These are phyloP conservation scores for Mesembryanthemum crystallinum DNA, from an alignment of 148 eudicot species.

Conservation along the genomic window DNA sequence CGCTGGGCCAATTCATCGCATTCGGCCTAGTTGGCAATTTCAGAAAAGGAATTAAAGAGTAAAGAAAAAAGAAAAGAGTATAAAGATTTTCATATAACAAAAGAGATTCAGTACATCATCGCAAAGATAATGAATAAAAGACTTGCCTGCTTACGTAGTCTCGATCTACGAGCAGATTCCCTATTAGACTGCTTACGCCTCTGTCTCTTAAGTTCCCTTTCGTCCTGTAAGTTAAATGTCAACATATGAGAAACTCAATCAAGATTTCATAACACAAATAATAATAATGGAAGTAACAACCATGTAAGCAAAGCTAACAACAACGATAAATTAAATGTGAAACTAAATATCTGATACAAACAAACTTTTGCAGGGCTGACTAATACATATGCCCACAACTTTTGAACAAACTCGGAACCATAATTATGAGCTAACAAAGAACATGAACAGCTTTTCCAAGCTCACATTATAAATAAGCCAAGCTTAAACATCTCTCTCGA, in stretches of 20 bases:
- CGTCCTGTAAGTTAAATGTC: constrained; percentile 59
- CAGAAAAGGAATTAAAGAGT: constrained; percentile 1
- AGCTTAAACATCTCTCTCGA: too few relatives aligned
- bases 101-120: neutral
- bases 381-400: too few relatives aligned
- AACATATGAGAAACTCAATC: neutral
- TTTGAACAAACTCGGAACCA: too few relatives aligned
- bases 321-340: neutral
- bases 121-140: constrained; percentile 1
- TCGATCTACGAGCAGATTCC: constrained; percentile 96
- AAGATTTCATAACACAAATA: neutral
- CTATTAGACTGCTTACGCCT: constrained; percentile 95
- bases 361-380: neutral
- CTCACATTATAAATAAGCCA: too few relatives aligned
- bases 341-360: neutral
- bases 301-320: neutral
- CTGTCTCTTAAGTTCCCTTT: constrained; percentile 93
- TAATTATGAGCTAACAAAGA: too few relatives aligned
- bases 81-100: neutral
- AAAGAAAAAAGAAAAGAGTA: neutral
- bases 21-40: constrained; percentile 54
- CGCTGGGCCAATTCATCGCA: constrained; percentile 94
- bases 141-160: constrained; percentile 90
- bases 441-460: too few relatives aligned
- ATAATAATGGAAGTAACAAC: neutral